A percentile compares a stretch with the other conserved stretches of the same genome.
Conservation (phyloP, 768 basidiomycete genomes). For the Guyanaporus albipodus region DNA sequence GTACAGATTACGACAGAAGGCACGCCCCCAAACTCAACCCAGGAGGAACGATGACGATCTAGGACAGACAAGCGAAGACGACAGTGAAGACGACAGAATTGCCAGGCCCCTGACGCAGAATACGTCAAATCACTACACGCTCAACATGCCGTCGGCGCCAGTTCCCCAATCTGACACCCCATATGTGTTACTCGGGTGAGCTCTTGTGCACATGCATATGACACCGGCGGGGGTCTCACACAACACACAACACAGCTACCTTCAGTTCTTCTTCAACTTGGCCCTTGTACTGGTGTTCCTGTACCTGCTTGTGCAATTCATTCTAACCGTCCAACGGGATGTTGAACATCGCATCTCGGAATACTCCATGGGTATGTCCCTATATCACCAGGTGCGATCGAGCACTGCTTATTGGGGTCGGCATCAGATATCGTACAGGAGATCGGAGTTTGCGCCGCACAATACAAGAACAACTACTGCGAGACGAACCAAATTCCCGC, state of each 20-base stretch:
- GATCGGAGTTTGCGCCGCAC: conserved; percentile 79
- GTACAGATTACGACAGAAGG: conserved; percentile 55
- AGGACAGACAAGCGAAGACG: conserved; percentile 40
- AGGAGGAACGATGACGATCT: conserved; percentile 24
- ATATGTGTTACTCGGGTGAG: conserved; percentile 83
- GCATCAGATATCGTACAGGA: conserved; percentile 83
- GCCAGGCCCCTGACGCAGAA: conserved; percentile 43
- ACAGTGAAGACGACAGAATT: conserved; percentile 47
- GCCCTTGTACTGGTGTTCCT: conserved; percentile 79
- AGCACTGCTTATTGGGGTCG: conserved; percentile 19
- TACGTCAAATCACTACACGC: conserved; percentile 77
- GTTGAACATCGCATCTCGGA: conserved; percentile 84
- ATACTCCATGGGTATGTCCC: conserved; percentile 72
- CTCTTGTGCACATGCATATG: conserved; percentile 1
- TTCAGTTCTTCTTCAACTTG: conserved; percentile 93
- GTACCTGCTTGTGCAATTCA: conserved; percentile 81
- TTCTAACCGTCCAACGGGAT: conserved; percentile 86
- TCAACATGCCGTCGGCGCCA: conserved; percentile 68
- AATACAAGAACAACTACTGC: conserved; percentile 83
- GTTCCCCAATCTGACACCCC: conserved; percentile 62
- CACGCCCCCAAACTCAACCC: conserved; percentile 31
- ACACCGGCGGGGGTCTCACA: conserved; percentile 17
- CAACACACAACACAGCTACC: conserved; percentile 61
- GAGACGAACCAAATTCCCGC: conserved; percentile 73
- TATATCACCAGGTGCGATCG: conserved; percentile 9